These are phyloP conservation scores for Lachnellula hyalina DNA, from an alignment of 2,329 filamentous ascomycete genomes.

Conservation along the genomic window DNA sequence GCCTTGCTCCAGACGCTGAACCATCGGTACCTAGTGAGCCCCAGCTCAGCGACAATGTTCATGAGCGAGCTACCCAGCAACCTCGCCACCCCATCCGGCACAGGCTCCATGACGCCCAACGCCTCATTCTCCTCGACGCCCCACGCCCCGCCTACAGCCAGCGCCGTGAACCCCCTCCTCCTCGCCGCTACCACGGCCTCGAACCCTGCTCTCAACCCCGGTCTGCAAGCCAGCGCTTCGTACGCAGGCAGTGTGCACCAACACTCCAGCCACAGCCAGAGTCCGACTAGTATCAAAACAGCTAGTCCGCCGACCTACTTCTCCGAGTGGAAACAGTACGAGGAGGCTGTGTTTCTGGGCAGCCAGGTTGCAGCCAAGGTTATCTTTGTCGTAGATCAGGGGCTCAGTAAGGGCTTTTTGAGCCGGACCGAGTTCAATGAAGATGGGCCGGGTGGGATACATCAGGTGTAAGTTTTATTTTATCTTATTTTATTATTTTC, in stretches of 20 bases:
- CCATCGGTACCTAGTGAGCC: slow-evolving; percentile 82
- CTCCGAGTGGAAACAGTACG: slow-evolving; percentile 52
- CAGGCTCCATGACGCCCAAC: slow-evolving; percentile 79
- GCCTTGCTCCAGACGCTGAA: slow-evolving; percentile 76
- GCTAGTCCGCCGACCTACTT: slow-evolving; percentile 67
- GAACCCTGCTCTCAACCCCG: slow-evolving; percentile 30
- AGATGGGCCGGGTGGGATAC: slow-evolving; percentile 31
- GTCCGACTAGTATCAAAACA: slow-evolving; percentile 62
- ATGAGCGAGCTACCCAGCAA: slow-evolving; percentile 94
- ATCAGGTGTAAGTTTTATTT: slow-evolving; percentile 29
- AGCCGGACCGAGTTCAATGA: slow-evolving; percentile 43
- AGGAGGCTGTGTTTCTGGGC: slow-evolving; percentile 65
- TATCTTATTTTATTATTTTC: too few species aligned
- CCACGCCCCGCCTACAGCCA: slow-evolving; percentile 49
- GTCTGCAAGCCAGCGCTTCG: slow-evolving; percentile 30
- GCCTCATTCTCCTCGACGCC: slow-evolving; percentile 45
- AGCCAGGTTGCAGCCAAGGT: slow-evolving; percentile 69
- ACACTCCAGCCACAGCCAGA: slow-evolving; percentile 61
- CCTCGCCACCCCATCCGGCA: slow-evolving; percentile 83
- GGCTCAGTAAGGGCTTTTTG: slow-evolving; percentile 59
- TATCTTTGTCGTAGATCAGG: slow-evolving; percentile 64
- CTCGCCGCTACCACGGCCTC: slow-evolving; percentile 78
- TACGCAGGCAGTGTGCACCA: slow-evolving; percentile 40
- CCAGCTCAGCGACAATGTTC: slow-evolving; percentile 91
- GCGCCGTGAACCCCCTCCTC: slow-evolving; percentile 79